Conservation (phyloP, 129 eudicot species). For the Kitagawia praeruptora region DNA sequence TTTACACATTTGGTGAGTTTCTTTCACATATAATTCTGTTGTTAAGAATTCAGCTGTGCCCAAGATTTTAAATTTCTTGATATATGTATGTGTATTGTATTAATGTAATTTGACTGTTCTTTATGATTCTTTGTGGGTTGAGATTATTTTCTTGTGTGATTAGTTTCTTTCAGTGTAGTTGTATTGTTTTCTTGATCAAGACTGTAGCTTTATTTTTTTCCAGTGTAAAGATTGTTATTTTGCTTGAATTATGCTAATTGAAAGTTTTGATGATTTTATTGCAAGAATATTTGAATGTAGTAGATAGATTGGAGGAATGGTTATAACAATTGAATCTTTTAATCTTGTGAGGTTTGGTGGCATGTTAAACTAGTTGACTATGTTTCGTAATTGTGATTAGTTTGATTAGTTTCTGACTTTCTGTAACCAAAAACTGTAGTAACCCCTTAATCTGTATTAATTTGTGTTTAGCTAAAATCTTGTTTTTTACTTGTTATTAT, state of each 20-base stretch:
- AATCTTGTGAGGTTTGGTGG: neutral
- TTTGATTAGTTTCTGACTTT: neutral
- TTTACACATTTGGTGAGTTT: constrained; percentile 5
- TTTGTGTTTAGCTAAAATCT: neutral
- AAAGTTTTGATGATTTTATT: neutral
- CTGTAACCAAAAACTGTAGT: neutral
- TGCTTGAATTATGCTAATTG: neutral
- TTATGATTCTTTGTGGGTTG: neutral
- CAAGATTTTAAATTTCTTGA: neutral
- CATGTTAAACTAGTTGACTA: neutral
- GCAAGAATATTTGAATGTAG: neutral
- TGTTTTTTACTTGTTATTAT: neutral
- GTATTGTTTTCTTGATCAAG: neutral
- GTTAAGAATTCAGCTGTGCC: neutral
- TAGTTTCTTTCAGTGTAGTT: neutral
- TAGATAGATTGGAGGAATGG: neutral
- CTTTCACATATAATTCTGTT: neutral
- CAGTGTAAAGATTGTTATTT: neutral
- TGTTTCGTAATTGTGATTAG: neutral
- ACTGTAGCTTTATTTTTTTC: neutral
- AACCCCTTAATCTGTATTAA: neutral
- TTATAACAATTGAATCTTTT: neutral
- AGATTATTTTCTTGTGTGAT: neutral
- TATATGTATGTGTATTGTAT: neutral
- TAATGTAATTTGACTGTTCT: neutral